Conservation (phyloP, 176 grass and related monocot species). For the Luzula sylvatica region DNA sequence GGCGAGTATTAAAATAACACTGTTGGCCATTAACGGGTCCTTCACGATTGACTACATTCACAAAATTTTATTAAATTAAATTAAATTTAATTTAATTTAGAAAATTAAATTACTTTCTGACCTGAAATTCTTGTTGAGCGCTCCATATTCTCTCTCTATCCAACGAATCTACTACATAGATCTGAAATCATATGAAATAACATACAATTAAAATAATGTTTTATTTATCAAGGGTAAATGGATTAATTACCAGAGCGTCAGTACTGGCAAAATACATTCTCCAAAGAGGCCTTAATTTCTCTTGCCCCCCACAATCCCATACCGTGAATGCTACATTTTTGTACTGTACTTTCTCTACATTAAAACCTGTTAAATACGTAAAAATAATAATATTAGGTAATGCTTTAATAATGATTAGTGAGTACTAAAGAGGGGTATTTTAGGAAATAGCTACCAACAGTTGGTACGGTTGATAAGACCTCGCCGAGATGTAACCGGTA, state of each 20-base stretch:
- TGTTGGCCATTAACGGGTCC: constrained; percentile 86
- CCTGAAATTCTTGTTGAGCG: constrained; percentile 86
- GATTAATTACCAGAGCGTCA: constrained; percentile 66
- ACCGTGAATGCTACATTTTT: constrained; percentile 89
- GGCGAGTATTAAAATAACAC: constrained; percentile 77
- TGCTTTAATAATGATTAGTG: background rate
- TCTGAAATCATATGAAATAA: constrained; percentile 29
- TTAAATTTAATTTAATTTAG: constrained; percentile 2
- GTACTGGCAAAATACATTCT: constrained; percentile 89
- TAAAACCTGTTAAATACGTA: constrained; percentile 47
- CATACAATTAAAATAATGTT: background rate
- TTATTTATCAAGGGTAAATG: background rate
- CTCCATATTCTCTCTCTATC: constrained; percentile 85
- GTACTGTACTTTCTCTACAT: constrained; percentile 93
- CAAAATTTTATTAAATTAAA: constrained; percentile 1
- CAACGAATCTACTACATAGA: constrained; percentile 92
- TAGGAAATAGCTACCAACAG: constrained; percentile 45
- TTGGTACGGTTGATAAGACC: constrained; percentile 82
- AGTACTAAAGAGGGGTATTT: background rate
- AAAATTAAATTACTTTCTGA: constrained; percentile 16
- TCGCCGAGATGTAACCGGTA: constrained; percentile 87
- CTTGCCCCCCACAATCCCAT: constrained; percentile 93
- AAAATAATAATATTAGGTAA: background rate
- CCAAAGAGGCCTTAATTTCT: constrained; percentile 82
- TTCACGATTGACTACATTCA: constrained; percentile 59